Evolutionary conservation across 805 yeast genomes (phyloP).

Genomic region (Scheffersomyces amazonensis): DNA sequence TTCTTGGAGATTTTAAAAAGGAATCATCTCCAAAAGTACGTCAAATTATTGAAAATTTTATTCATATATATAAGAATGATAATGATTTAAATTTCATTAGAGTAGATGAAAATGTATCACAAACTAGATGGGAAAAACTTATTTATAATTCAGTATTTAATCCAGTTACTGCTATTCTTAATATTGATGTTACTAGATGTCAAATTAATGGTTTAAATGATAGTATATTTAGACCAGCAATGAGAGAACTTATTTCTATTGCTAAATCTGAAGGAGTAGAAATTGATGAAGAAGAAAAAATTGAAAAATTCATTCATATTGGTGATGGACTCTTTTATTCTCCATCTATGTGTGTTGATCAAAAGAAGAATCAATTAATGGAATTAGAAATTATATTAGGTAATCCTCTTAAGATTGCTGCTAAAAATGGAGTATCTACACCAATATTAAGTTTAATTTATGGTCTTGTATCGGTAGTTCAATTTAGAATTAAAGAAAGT

Average conservation of each 20-base stretch:
- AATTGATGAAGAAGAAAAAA: constrained; percentile 44
- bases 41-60: constrained; percentile 16
- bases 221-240: constrained; percentile 48
- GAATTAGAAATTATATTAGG: constrained; percentile 42
- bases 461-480: constrained; percentile 56
- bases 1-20: constrained; percentile 21
- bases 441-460: constrained; percentile 63
- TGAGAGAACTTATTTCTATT: constrained; percentile 61
- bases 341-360: constrained; percentile 42
- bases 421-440: constrained; percentile 38
- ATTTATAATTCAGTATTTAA: constrained; percentile 35
- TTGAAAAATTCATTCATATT: constrained; percentile 49
- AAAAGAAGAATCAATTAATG: constrained; percentile 32
- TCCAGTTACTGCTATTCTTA: constrained; percentile 31
- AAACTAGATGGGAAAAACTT: constrained; percentile 39
- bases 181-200: constrained; percentile 32
- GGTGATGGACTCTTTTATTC: constrained; percentile 40
- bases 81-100: constrained; percentile 21
- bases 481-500: constrained; percentile 58
- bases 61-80: constrained; percentile 25
- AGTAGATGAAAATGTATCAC: constrained; percentile 26
- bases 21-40: constrained; percentile 6
- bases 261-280: constrained; percentile 69
- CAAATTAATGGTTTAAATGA: constrained; percentile 33
- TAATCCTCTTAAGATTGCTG: constrained; percentile 37